These are phyloP conservation scores for Endotrypanum monterogeii DNA, from an alignment of 208 protist genomes.

Conservation along the genomic window DNA sequence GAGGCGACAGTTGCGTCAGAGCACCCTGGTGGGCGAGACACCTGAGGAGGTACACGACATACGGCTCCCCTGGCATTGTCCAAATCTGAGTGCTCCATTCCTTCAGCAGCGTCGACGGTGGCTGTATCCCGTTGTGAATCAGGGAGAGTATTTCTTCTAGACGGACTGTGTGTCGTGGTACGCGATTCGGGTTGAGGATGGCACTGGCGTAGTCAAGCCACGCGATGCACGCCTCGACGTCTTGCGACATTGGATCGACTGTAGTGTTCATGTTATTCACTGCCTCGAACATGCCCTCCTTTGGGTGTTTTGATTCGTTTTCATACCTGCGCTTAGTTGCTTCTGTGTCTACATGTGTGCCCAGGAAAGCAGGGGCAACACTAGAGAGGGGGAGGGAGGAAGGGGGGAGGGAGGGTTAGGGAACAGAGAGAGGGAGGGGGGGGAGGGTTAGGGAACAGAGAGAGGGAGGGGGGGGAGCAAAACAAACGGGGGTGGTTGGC, in stretches of 20 bases:
- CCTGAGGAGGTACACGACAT: slow-evolving; percentile 61
- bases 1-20: slow-evolving; percentile 21
- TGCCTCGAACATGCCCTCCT: not conserved
- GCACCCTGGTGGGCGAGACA: slow-evolving; percentile 48
- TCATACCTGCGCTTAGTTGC: not conserved
- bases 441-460: no score
- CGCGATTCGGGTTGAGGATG: slow-evolving; percentile 37
- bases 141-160: slow-evolving; percentile 35
- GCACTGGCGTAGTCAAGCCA: slow-evolving; percentile 39
- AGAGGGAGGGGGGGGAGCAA: no score
- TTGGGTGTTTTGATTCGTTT: not conserved
- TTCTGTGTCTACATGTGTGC: not conserved
- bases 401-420: not conserved
- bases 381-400: not conserved
- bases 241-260: not conserved
- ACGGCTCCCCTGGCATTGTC: slow-evolving; percentile 60
- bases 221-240: slow-evolving; percentile 9
- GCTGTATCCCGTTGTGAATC: slow-evolving; percentile 30
- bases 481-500: not conserved
- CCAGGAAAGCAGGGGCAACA: not conserved
- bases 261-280: not conserved
- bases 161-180: slow-evolving; percentile 16
- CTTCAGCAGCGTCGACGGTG: slow-evolving; percentile 43
- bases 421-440: not conserved
- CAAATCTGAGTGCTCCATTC: slow-evolving; percentile 62